Evolutionary conservation across 1,139 yeast species (phyloP).

Genomic region (Kodamaea arcana): DNA sequence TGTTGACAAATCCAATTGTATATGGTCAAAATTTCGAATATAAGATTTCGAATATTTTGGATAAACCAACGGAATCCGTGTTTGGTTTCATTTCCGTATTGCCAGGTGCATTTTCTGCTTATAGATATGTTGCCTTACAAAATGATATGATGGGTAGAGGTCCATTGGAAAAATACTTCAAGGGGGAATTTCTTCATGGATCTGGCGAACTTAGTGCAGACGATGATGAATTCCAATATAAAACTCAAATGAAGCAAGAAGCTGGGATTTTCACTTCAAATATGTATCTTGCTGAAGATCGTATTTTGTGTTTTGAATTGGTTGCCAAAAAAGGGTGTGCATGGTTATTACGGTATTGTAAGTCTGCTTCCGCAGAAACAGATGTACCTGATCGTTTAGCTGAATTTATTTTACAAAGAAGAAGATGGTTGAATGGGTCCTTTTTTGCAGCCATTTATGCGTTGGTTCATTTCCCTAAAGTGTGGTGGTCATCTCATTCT

Average conservation of each 20-base stretch:
- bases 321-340: constrained; percentile 43
- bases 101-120: constrained; percentile 48
- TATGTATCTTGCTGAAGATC: constrained; percentile 50
- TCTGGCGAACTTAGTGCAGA: constrained; percentile 44
- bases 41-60: constrained; percentile 43
- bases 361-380: constrained; percentile 45
- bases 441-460: constrained; percentile 48
- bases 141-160: constrained; percentile 43
- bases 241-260: constrained; percentile 39
- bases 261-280: constrained; percentile 50
- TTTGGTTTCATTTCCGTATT: constrained; percentile 46
- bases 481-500: constrained; percentile 43
- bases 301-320: constrained; percentile 46
- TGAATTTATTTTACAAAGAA: constrained; percentile 45
- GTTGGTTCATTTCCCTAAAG: constrained; percentile 41
- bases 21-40: constrained; percentile 48
- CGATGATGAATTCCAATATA: constrained; percentile 44
- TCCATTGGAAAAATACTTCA: constrained; percentile 46
- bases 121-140: constrained; percentile 38
- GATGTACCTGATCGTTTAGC: constrained; percentile 48
- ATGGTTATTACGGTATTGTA: constrained; percentile 46
- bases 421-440: constrained; percentile 51
- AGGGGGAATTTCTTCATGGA: constrained; percentile 47
- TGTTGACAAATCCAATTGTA: constrained; percentile 43
- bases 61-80: constrained; percentile 44